These are phyloP conservation scores for Lenwebbia sp. DNA, from an alignment of 345 rosid genomes.

Conservation along the genomic window DNA sequence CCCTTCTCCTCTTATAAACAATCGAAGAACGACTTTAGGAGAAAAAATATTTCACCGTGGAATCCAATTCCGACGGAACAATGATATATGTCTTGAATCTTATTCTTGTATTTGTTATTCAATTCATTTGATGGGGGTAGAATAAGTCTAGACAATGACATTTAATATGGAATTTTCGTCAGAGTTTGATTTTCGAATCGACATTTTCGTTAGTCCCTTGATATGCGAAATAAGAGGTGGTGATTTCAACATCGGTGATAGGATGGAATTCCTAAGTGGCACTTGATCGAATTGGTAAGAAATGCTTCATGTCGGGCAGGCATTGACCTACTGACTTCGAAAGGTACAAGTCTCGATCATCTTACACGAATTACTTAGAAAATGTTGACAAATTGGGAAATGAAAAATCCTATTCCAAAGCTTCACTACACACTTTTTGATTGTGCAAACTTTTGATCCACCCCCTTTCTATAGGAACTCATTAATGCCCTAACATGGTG, in stretches of 20 bases:
- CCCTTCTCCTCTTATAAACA: no score
- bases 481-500: neutral
- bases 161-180: neutral
- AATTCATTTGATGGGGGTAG: neutral
- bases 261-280: neutral
- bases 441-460: neutral
- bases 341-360: neutral
- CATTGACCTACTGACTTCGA: neutral
- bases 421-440: neutral
- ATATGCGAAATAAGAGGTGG: neutral
- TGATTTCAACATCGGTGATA: neutral
- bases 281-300: neutral
- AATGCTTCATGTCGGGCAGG: neutral
- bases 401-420: neutral
- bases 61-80: no score
- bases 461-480: neutral
- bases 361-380: neutral
- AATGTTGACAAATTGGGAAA: neutral
- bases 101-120: neutral
- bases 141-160: neutral
- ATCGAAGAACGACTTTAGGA: no score
- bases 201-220: neutral
- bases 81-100: neutral
- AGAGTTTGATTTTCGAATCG: neutral
- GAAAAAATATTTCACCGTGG: no score